phyloP scores from a whole-genome alignment of 1,139 yeast species.

The Blastobotrys malaysiensis region DNA sequence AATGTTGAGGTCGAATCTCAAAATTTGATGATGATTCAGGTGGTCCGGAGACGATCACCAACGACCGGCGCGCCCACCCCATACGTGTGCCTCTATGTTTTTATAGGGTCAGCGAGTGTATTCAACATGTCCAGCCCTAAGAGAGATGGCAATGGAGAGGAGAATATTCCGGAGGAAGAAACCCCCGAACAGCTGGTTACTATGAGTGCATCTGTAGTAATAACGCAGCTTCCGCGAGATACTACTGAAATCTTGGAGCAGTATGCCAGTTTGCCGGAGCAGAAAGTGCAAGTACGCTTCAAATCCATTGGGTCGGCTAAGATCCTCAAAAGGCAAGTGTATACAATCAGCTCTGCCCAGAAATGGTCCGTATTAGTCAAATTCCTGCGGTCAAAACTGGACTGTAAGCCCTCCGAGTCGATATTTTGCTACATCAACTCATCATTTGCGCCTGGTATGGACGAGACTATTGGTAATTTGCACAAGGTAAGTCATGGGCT shows the following conservation, averaged over 20 bases:
- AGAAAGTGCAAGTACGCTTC: conserved; percentile 26
- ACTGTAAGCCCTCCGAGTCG: conserved; percentile 27
- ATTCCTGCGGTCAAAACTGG: conserved; percentile 34
- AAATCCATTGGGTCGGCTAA: conserved; percentile 40
- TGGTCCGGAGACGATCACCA: not conserved
- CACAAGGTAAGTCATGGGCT: conserved; percentile 18
- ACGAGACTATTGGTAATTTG: conserved; percentile 32
- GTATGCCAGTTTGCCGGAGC: conserved; percentile 23
- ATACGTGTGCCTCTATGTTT: not conserved
- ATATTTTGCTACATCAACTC: conserved; percentile 37
- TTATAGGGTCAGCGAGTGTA: not conserved
- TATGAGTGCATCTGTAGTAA: conserved; percentile 30
- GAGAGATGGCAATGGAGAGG: conserved; percentile 2
- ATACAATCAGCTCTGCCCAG: conserved; percentile 34
- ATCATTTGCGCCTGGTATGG: conserved; percentile 39
- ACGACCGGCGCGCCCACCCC: not conserved
- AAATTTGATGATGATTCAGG: not conserved
- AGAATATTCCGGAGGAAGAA: conserved; percentile 27
- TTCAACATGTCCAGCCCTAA: not conserved
- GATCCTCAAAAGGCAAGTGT: conserved; percentile 32
- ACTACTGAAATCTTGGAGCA: conserved; percentile 26
- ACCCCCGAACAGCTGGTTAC: conserved; percentile 27
- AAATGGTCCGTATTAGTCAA: conserved; percentile 34
- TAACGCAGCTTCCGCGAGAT: conserved; percentile 29
- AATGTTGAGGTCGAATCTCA: conserved; percentile 1